These are phyloP conservation scores for Tylopilus sp. DNA, from an alignment of 768 basidiomycete genomes.

Conservation along the genomic window DNA sequence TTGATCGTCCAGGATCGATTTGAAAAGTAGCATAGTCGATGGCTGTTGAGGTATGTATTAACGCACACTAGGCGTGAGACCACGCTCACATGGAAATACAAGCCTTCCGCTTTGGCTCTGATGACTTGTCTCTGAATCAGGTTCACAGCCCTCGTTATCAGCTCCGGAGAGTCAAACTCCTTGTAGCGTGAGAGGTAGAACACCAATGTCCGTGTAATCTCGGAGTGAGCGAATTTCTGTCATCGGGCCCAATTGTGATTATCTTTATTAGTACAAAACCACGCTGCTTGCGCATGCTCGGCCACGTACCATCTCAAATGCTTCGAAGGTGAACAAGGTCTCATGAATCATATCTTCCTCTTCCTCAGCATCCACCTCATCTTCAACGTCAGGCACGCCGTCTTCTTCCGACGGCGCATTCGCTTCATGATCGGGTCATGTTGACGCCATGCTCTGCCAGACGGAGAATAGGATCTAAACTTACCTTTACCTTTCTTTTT, in stretches of 20 bases:
- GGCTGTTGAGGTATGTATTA: constrained; percentile 52
- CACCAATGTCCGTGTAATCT: constrained; percentile 81
- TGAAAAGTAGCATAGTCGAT: constrained; percentile 86
- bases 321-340: constrained; percentile 88
- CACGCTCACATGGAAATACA: constrained; percentile 85
- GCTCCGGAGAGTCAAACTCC: constrained; percentile 70
- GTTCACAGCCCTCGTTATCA: constrained; percentile 86
- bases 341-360: constrained; percentile 70
- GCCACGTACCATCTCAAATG: constrained; percentile 76
- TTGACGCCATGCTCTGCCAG: constrained; percentile 10
- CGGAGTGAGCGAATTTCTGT: constrained; percentile 87
- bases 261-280: constrained; percentile 17
- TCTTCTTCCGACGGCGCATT: constrained; percentile 48
- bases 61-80: constrained; percentile 1
- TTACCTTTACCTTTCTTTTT: constrained; percentile 49
- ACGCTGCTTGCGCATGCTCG: constrained; percentile 14
- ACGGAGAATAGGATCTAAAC: constrained; percentile 32
- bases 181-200: constrained; percentile 80
- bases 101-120: constrained; percentile 85
- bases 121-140: constrained; percentile 91
- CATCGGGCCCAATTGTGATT: constrained; percentile 16
- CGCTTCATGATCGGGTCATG: constrained; percentile 27
- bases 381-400: constrained; percentile 66
- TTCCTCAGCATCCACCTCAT: constrained; percentile 55
- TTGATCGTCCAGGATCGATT: constrained; percentile 78